Evolutionary conservation across 345 rosid species (phyloP), one percentile per base, ranked within the genome.

Genomic region (Dovyalis caffra): DNA sequence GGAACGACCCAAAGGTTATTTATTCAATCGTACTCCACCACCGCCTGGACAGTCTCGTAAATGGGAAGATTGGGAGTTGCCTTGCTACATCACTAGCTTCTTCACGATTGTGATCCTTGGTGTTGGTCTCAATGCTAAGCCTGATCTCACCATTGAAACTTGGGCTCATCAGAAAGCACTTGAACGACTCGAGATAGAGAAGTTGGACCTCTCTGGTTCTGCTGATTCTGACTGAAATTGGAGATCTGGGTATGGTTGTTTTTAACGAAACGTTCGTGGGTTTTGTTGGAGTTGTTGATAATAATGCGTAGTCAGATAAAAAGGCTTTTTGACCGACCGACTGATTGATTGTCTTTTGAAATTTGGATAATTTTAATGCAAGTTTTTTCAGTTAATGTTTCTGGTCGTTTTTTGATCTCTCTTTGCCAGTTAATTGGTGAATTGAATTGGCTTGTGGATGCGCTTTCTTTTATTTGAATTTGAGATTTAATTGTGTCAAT

Each of bases 61-160:
- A 63, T 95, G 98, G 98, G 99, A 95, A 77, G 99, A 95, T 73
- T 95, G 99, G 99, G 98, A 95, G 91, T 91, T 95, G 2, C 99
- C 99, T 28, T 93, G 98, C 90, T 95, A 95, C 86, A 68, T 95
- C 86, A 91, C 98, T 11, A 93, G 99, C 89, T 95, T 93, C 87
- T 90, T 95, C 77, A 84, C 99, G 49, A 83, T 95, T 75, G 98
- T 95, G 69, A 95, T 91, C 78, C 95, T 95, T 15, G 99, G 99
- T 6, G 99, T 95, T 5, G 98, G 99, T 3, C 95, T 95, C 77
- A 95, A 92, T 65, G 98, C 98, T 60, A 95, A 95, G 84, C 99
- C 99, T 69, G 99, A 95, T 90, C 97, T 95, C 74, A 85, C 98
- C 43, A 93, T 95, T 81, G 99, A 95, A 88, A 95, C 97, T 69